phyloP scores from a whole-genome alignment of 2,329 filamentous ascomycete species.

The Curvularia verruculosa region DNA sequence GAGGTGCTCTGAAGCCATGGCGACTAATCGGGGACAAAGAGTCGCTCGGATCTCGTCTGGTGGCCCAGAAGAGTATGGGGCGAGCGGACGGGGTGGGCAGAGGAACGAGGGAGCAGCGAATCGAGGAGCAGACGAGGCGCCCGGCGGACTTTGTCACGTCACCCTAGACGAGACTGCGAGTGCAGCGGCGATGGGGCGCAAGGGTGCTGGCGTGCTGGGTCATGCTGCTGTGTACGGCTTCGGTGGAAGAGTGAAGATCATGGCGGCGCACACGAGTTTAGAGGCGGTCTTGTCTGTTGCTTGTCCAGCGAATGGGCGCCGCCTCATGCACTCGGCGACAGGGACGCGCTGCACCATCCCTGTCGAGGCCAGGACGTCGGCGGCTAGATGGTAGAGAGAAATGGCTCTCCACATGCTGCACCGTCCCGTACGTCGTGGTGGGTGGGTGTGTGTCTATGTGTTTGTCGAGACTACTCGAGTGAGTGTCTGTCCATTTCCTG shows the following conservation, averaged over 20 bases:
- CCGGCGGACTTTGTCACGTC: conserved; percentile 27
- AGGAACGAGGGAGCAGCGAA: conserved; percentile 27
- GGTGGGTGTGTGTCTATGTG: no score
- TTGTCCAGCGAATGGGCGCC: conserved; percentile 26
- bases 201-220: conserved; percentile 16
- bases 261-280: conserved; percentile 18
- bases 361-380: conserved; percentile 16
- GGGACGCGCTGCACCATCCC: conserved; percentile 20
- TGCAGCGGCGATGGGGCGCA: conserved; percentile 15
- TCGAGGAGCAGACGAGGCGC: conserved; percentile 25
- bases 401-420: not conserved
- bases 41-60: conserved; percentile 1
- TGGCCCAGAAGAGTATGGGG: conserved; percentile 19
- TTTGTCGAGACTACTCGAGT: not conserved
- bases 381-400: conserved; percentile 24
- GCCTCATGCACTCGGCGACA: conserved; percentile 16
- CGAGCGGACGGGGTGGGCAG: conserved; percentile 44
- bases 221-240: conserved; percentile 14
- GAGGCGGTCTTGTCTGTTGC: conserved; percentile 22
- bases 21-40: conserved; percentile 16
- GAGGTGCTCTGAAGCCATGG: conserved; percentile 17
- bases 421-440: no score
- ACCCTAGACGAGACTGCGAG: conserved; percentile 20
- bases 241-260: conserved; percentile 14
- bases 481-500: no score